Conservation (phyloP, 108 stramenopile species). For the Conticribra weissflogii region DNA sequence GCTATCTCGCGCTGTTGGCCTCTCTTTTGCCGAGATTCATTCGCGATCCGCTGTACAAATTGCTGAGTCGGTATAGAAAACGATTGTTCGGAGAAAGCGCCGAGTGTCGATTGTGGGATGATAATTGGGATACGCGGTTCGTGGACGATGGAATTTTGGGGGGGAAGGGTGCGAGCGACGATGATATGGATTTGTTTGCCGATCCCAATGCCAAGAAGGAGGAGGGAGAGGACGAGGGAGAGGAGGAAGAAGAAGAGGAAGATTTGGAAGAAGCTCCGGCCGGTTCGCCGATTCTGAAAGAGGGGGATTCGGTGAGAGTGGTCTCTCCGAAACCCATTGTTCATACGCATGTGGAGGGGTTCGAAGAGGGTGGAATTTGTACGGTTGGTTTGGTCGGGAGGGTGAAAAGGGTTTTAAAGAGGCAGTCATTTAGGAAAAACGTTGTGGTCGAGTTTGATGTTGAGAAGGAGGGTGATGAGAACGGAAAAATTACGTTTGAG, state of each 20-base stretch:
- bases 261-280: constrained; percentile 8
- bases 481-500: constrained; percentile 19
- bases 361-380: constrained; percentile 26
- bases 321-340: constrained; percentile 33
- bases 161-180: constrained; percentile 10
- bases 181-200: constrained; percentile 36
- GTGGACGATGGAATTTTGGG: constrained; percentile 45
- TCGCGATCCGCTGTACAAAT: constrained; percentile 58
- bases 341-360: constrained; percentile 38
- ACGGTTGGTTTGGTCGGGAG: constrained; percentile 48
- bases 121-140: constrained; percentile 53
- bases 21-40: constrained; percentile 48
- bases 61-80: constrained; percentile 59
- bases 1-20: constrained; percentile 37
- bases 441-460: constrained; percentile 43
- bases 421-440: constrained; percentile 35
- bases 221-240: not conserved
- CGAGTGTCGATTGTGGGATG: constrained; percentile 68
- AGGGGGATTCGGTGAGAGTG: constrained; percentile 35
- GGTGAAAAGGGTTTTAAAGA: constrained; percentile 31
- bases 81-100: constrained; percentile 56
- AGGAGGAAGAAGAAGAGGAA: constrained; percentile 10
- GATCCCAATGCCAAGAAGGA: constrained; percentile 24
- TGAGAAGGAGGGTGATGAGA: constrained; percentile 15
- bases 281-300: not conserved